Base-by-base conservation (phyloP, 2,329 filamentous ascomycete species). In the Penicillium sp. region DNA sequence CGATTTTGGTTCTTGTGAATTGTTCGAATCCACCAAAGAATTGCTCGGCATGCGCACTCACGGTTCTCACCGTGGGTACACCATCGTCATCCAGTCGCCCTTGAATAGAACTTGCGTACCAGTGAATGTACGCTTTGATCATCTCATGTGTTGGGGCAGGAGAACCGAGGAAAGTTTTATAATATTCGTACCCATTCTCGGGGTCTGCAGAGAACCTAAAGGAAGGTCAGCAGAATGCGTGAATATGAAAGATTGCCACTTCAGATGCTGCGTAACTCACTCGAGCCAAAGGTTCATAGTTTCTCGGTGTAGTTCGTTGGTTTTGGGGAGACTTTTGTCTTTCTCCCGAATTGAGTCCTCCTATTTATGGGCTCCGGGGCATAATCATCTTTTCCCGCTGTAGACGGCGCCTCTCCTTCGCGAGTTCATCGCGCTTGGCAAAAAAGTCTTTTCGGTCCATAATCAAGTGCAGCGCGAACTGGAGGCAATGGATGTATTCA, bases 301-400 rank as follows among this genome's bases (percentile, higher is more conserved):
- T 41, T 53, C 1, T 43, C 19, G 14, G 11, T 53, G 23, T 53
- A 51, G 23, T 14, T 38, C 9, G 14, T 53, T 53, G 7, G 51
- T 53, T 5, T 36, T 43, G 7, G 29, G 29, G 27, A 51, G 48
- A 26, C 39, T 53, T 23, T 36, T 53, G 2, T 53, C 50, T 43
- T 53, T 53, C 38, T 53, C 45, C 45, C 50, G 36, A 42, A 53
- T 47, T 16, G 7, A 38, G 18, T 47, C 50, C 40, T 53, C 44
- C 38, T 42, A 14, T 39, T 23, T 53, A 41, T 47, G 7, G 43
- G 44, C 8, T 19, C 43, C 1, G 3, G 50, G 30, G 34, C 2
- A 42, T 53, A 53, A 18, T 43, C 29, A 27, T 53, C 30, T 27
- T 53, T 47, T 53, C 43, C 26, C 38, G 38, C 34, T 35, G 10